A percentile compares a stretch with the other conserved stretches of the same genome.
phyloP scores from a whole-genome alignment of 441 rosid genomes.

The Erodium moschatum region DNA sequence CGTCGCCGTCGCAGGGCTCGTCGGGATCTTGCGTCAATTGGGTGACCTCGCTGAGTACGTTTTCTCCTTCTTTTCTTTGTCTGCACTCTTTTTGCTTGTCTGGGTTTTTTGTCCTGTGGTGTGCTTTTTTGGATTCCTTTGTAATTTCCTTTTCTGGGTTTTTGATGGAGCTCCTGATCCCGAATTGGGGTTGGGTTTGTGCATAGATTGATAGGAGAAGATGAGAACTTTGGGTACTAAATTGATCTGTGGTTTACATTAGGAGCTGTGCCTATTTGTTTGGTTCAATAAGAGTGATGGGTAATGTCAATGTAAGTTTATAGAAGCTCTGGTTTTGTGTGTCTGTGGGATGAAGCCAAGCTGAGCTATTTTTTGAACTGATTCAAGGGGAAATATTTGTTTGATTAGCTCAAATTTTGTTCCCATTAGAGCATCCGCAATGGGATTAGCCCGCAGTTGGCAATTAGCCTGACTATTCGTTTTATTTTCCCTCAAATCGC shows the following conservation, averaged over 20 bases:
- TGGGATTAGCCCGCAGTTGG: too few relatives aligned
- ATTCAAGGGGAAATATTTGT: neutral
- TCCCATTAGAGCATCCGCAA: too few relatives aligned
- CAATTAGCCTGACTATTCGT: too few relatives aligned
- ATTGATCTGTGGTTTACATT: neutral
- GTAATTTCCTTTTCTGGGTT: neutral
- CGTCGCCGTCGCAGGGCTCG: constrained; percentile 83
- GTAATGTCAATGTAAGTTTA: neutral
- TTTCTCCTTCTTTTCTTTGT: neutral
- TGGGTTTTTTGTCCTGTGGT: neutral
- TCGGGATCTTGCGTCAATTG: constrained; percentile 93
- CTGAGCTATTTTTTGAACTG: neutral
- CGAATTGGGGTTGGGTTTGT: neutral
- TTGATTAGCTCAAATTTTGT: too few relatives aligned
- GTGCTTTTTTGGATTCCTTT: neutral
- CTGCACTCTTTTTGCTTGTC: neutral
- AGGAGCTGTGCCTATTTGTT: neutral
- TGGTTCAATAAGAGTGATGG: neutral
- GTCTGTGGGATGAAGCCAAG: neutral
- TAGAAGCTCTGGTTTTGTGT: neutral
- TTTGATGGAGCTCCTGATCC: neutral
- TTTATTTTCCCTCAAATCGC: too few relatives aligned
- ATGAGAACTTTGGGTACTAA: neutral
- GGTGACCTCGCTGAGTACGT: constrained; percentile 97
- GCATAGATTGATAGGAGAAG: neutral